Evolutionary conservation across 441 rosid genomes (phyloP), one percentile per base, ranked within the genome.

Genomic region (Adansonia grandidieri): DNA sequence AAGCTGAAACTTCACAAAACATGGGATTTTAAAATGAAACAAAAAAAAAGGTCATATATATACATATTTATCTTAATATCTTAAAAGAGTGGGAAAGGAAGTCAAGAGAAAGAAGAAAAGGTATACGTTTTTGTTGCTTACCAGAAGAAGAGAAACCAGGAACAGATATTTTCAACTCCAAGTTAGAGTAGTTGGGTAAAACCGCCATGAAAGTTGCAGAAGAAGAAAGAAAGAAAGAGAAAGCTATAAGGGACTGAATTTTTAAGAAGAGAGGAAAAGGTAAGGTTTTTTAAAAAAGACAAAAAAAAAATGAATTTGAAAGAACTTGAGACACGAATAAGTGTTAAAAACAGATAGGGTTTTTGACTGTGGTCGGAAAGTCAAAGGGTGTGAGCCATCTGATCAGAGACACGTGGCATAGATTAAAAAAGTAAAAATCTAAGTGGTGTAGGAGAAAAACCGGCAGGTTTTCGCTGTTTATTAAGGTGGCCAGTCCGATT

Each of bases 111-210:
- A 32, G 37, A 61, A 19, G 10, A 24, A 73, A 24, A n/a, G 1
- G 5, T 28, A 11, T 48, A 9, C 2, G 53, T 9, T 32, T 32
- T 32, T 32, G 37, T 32, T 32, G 67, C 79, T 79, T 78, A 89
- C 95, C 94, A 15, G 96, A 84, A 15, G 93, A 83, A 82, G 91
- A 85, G 89, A 93, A 90, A 74, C 98, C 98, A 15, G 93, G 92
- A 77, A 90, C 91, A 37, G 95, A 94, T 51, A 95, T 93, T 64
- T 92, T 86, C 84, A 95, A 87, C 82, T 93, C 98, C 84, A 95
- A 87, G 89, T 89, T 85, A 7, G 97, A 89, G 76, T 89, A 81
- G 78, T 81, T 78, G 53, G 90, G 93, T 67, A 87, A 84, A 85
- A 84, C 82, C 80, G 89, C 93, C 97, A 91, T 89, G 78, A 74